Base-by-base conservation (phyloP, 139 green algal genomes). In the Mesotaenium endlicherianum region DNA sequence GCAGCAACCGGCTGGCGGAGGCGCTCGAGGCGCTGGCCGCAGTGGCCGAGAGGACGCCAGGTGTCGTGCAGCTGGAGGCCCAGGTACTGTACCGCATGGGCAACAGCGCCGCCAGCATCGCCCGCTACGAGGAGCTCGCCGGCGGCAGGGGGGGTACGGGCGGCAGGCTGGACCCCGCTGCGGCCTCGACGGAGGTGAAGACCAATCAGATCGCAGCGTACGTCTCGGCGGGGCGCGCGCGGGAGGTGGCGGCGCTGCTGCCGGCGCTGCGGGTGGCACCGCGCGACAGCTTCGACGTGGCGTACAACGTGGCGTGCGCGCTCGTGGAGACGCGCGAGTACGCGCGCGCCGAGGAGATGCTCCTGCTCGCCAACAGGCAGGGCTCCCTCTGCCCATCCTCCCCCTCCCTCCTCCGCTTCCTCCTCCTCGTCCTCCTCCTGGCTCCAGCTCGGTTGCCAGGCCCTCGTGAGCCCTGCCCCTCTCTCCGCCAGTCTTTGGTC, bases 181-280 rank as follows among this genome's bases (percentile, higher is more conserved):
- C 84, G n/a, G 70, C 86, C 17, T 77, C 64, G 14, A 39, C 90
- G 55, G 92, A 97, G 80, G 83, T 97, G 44, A 91, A 93, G 53
- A 95, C 92, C 55, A 97, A 97, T 47, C 80, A 95, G 42, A 49
- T 97, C 20, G 94, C 94, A 2, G 93, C 94, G 0, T 95, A 97
- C 67, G 90, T 96, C 36, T 86, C 84, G 2, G 93, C 88, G 1
- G 91, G 90, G 0, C 81, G 92, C 36, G 74, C 91, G 2, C 41
- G 31, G 0, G 91, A 95, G 77, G 77, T 97, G 58, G 87, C 91
- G 8, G 88, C 80, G 11, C 87, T 96, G 26, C 92, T 96, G 87
- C 77, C 81, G 39, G 59, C 26, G 16, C 49, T 87, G 88, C 14
- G 70, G 59, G 59, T 67, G 14, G n/a, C 39, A 8, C 5, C 90